Evolutionary conservation across 2,329 filamentous ascomycete species (phyloP).

Genomic region (Cytospora piceae): DNA sequence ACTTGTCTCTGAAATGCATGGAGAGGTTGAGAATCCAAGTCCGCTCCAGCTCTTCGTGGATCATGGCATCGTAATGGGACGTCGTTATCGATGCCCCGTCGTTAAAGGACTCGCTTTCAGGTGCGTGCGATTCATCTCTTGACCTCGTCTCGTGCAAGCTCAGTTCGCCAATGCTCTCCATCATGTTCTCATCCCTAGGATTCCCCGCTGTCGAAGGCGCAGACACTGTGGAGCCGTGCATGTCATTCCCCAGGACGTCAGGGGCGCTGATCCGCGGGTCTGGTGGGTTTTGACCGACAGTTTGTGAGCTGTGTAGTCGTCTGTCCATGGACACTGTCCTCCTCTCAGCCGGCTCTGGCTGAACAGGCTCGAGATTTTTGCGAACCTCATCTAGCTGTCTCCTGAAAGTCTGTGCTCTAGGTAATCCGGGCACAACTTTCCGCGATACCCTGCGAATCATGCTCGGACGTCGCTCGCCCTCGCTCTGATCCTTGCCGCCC

Average conservation of each 20-base stretch:
- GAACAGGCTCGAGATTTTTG: constrained; percentile 69
- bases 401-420: constrained; percentile 77
- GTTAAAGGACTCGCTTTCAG: constrained; percentile 40
- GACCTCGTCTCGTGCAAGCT: constrained; percentile 31
- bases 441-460: constrained; percentile 51
- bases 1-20: constrained; percentile 96
- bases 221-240: constrained; percentile 35
- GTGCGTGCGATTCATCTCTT: constrained; percentile 30
- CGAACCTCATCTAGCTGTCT: constrained; percentile 81
- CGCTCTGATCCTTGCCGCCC: constrained; percentile 35
- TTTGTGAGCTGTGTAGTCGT: constrained; percentile 44
- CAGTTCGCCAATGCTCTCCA: constrained; percentile 34
- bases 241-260: constrained; percentile 44
- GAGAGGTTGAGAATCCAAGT: constrained; percentile 96
- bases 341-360: constrained; percentile 67
- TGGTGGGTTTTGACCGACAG: constrained; percentile 40
- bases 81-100: constrained; percentile 55
- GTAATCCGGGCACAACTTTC: constrained; percentile 77
- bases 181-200: constrained; percentile 40
- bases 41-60: constrained; percentile 81
- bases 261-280: constrained; percentile 55
- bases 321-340: constrained; percentile 71
- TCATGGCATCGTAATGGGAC: constrained; percentile 62
- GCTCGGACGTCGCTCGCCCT: constrained; percentile 41
- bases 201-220: constrained; percentile 38